These are phyloP conservation scores for Hypomontagnella monticulosa DNA, from an alignment of 495 filamentous ascomycete genomes.

Conservation along the genomic window DNA sequence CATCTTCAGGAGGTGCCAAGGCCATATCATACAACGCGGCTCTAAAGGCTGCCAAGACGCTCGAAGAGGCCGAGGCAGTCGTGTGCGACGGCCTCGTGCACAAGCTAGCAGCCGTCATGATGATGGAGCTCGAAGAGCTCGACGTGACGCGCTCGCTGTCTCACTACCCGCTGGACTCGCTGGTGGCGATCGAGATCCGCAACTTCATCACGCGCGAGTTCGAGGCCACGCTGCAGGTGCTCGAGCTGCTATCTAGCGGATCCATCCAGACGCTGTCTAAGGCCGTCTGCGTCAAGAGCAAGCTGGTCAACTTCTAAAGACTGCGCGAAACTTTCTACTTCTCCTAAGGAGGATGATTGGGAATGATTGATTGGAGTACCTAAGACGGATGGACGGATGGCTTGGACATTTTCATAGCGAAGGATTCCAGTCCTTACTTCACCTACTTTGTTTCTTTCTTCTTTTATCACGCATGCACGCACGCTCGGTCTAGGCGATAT, in stretches of 20 bases:
- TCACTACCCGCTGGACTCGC: slow-evolving; percentile 63
- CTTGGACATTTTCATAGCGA: too few relatives aligned
- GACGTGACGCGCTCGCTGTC: slow-evolving; percentile 58
- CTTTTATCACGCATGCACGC: not conserved
- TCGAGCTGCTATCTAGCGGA: slow-evolving; percentile 62
- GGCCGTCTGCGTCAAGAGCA: slow-evolving; percentile 61
- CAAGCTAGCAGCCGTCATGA: slow-evolving; percentile 60
- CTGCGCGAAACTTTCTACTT: not conserved
- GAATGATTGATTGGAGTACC: too few relatives aligned
- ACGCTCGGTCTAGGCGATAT: slow-evolving; percentile 12
- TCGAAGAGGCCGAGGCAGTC: slow-evolving; percentile 56
- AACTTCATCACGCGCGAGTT: slow-evolving; percentile 61
- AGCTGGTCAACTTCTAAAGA: slow-evolving; percentile 50
- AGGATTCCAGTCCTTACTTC: too few relatives aligned
- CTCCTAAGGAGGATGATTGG: too few relatives aligned
- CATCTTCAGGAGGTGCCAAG: slow-evolving; percentile 33
- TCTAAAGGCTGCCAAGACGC: slow-evolving; percentile 52
- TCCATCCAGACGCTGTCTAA: slow-evolving; percentile 59
- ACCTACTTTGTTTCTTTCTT: not conserved
- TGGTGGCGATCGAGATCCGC: slow-evolving; percentile 64
- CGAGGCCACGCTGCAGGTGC: slow-evolving; percentile 63
- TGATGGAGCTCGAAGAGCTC: slow-evolving; percentile 63
- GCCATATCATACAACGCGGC: slow-evolving; percentile 54
- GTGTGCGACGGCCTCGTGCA: slow-evolving; percentile 57
- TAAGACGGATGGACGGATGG: too few relatives aligned